Conservation (phyloP, 1,284 basidiomycete genomes). For the Ganoderma multipileum region DNA sequence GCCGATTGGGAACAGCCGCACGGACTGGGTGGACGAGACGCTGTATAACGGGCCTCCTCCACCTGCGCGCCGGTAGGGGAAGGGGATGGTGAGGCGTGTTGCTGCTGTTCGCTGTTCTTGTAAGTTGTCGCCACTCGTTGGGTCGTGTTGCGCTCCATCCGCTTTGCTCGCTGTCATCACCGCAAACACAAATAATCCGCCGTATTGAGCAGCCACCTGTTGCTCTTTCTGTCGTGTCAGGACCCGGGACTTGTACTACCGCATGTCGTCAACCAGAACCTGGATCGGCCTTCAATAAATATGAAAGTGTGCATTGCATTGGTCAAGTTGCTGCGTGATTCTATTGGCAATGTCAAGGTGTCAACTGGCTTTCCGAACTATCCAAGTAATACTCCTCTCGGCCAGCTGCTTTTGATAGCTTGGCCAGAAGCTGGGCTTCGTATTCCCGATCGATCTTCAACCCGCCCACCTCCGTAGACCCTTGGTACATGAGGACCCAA, state of each 20-base stretch:
- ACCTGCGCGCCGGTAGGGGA: slow-evolving; percentile 1
- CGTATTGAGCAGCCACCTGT: slow-evolving; percentile 3
- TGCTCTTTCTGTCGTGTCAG: slow-evolving; percentile 9
- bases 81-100: background rate
- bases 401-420: background rate
- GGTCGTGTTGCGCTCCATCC: background rate
- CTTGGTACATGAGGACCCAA: slow-evolving; percentile 14
- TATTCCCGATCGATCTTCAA: slow-evolving; percentile 6
- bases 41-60: slow-evolving; percentile 47
- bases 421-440: background rate
- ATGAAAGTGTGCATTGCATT: background rate
- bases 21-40: slow-evolving; percentile 54
- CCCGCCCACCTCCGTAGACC: slow-evolving; percentile 5
- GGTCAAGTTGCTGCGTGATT: background rate
- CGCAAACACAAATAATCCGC: background rate
- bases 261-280: background rate
- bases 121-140: background rate
- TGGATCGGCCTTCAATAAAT: background rate
- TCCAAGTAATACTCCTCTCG: background rate
- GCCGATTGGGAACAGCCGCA: slow-evolving; percentile 33
- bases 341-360: background rate
- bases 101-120: background rate
- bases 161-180: slow-evolving; percentile 2
- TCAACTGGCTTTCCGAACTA: too few relatives aligned
- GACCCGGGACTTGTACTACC: slow-evolving; percentile 1